phyloP scores from a whole-genome alignment of 2,329 filamentous ascomycete genomes.

The Xylariaceae sp. region DNA sequence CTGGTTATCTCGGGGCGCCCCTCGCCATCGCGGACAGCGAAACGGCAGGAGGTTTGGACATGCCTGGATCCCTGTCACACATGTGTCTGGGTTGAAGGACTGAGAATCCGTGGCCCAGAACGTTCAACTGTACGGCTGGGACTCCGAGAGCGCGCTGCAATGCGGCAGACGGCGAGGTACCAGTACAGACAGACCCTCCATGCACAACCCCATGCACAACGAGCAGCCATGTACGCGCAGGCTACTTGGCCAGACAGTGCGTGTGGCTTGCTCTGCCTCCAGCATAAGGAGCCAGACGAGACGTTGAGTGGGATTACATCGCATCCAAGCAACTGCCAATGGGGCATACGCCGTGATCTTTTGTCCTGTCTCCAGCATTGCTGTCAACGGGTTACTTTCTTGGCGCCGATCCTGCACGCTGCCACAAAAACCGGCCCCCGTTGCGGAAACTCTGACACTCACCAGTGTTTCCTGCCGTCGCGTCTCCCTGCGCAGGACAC shows the following conservation, averaged over 20 bases:
- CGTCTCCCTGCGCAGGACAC: slow-evolving; percentile 10
- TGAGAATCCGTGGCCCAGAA: background rate
- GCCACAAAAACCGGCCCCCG: slow-evolving; percentile 9
- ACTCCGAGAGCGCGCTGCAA: background rate
- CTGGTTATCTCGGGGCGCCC: slow-evolving; percentile 12
- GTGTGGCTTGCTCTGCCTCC: slow-evolving; percentile 19
- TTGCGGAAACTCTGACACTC: slow-evolving; percentile 14
- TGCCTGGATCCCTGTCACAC: slow-evolving; percentile 7
- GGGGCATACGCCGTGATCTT: background rate
- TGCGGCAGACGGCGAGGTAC: background rate
- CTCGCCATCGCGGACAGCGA: slow-evolving; percentile 13
- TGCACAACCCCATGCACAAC: slow-evolving; percentile 2
- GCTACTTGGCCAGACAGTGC: slow-evolving; percentile 6
- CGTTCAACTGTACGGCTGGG: background rate
- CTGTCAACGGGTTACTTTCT: slow-evolving; percentile 8
- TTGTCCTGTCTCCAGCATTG: background rate
- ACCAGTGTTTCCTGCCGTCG: slow-evolving; percentile 13
- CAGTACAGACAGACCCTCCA: background rate
- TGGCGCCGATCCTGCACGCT: slow-evolving; percentile 19
- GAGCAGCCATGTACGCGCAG: slow-evolving; percentile 13
- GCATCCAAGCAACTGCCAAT: background rate
- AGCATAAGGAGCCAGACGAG: slow-evolving; percentile 4
- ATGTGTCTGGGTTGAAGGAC: background rate
- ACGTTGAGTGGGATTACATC: background rate
- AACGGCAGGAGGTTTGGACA: slow-evolving; percentile 13